Evolutionary conservation across 2,329 filamentous ascomycete species (phyloP).

Genomic region (Sarocladiaceae sp.): DNA sequence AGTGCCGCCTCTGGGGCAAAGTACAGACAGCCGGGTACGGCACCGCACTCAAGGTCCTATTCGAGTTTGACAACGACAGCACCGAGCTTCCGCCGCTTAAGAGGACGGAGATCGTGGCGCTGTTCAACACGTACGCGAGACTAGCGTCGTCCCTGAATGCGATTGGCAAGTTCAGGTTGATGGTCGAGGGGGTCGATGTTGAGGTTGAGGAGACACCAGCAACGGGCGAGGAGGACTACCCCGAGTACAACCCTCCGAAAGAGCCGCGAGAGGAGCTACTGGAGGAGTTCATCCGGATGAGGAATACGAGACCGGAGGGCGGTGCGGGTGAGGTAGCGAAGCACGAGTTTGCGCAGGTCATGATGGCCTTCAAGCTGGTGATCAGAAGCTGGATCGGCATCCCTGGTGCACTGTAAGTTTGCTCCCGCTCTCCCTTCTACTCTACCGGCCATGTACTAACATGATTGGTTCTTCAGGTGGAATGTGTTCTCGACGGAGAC

Average conservation of each 20-base stretch:
- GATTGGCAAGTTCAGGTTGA: conserved; percentile 62
- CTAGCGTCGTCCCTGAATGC: conserved; percentile 75
- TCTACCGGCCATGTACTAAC: not conserved
- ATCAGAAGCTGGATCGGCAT: conserved; percentile 63
- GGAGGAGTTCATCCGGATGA: not conserved
- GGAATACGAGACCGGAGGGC: not conserved
- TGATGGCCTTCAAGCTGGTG: conserved; percentile 58
- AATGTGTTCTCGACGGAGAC: conserved; percentile 38
- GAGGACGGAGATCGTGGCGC: conserved; percentile 85
- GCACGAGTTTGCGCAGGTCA: conserved; percentile 59
- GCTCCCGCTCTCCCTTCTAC: not conserved
- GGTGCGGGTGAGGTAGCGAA: conserved; percentile 49
- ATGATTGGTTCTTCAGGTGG: conserved; percentile 24
- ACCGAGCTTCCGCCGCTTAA: conserved; percentile 57
- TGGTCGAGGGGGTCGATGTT: conserved; percentile 35
- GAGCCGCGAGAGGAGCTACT: not conserved
- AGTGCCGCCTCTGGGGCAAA: conserved; percentile 97
- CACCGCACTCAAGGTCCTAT: conserved; percentile 89
- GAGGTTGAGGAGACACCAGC: conserved; percentile 33
- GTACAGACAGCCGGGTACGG: conserved; percentile 92
- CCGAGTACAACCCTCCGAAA: not conserved
- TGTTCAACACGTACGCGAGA: conserved; percentile 89
- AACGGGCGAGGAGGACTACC: conserved; percentile 12
- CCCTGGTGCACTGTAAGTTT: conserved; percentile 63
- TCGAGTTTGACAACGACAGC: conserved; percentile 78